phyloP scores from a whole-genome alignment of 495 filamentous ascomycete genomes.

The Clohesyomyces aquaticus region DNA sequence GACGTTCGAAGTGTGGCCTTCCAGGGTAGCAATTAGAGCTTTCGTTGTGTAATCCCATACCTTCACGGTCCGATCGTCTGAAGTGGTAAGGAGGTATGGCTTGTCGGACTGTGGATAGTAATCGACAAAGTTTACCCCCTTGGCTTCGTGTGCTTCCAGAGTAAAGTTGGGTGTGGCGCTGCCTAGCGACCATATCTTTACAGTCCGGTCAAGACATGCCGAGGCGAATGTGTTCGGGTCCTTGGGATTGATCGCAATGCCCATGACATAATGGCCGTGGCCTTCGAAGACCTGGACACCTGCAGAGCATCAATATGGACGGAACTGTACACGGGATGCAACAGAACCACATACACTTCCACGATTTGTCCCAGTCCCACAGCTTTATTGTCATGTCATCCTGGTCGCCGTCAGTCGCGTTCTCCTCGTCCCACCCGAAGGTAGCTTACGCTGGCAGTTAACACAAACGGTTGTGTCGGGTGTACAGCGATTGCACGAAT shows the following conservation, averaged over 20 bases:
- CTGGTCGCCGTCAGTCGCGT: constrained; percentile 46
- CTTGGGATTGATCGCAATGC: constrained; percentile 98
- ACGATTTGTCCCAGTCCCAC: constrained; percentile 98
- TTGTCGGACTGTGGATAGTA: constrained; percentile 97
- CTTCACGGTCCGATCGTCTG: constrained; percentile 74
- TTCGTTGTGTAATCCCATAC: constrained; percentile 99
- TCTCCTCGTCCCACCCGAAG: not conserved
- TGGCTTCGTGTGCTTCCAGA: constrained; percentile 94
- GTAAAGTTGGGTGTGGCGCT: constrained; percentile 90
- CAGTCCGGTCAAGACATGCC: constrained; percentile 92
- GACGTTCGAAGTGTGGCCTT: constrained; percentile 98
- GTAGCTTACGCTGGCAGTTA: constrained; percentile 65
- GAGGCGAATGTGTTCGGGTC: constrained; percentile 98
- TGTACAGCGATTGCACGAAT: constrained; percentile 98
- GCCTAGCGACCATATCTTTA: constrained; percentile 98
- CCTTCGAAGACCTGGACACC: constrained; percentile 92
- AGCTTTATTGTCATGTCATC: constrained; percentile 99
- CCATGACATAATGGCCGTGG: constrained; percentile 98
- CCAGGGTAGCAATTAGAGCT: constrained; percentile 91
- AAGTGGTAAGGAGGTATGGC: constrained; percentile 94
- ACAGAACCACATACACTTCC: constrained; percentile 69
- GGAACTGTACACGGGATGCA: not conserved
- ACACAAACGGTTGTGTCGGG: constrained; percentile 90
- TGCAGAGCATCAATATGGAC: constrained; percentile 11
- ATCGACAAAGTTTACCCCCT: constrained; percentile 97